Conservation (phyloP, 371 early-diverging fungal species). For the Apophysomyces elegans region DNA sequence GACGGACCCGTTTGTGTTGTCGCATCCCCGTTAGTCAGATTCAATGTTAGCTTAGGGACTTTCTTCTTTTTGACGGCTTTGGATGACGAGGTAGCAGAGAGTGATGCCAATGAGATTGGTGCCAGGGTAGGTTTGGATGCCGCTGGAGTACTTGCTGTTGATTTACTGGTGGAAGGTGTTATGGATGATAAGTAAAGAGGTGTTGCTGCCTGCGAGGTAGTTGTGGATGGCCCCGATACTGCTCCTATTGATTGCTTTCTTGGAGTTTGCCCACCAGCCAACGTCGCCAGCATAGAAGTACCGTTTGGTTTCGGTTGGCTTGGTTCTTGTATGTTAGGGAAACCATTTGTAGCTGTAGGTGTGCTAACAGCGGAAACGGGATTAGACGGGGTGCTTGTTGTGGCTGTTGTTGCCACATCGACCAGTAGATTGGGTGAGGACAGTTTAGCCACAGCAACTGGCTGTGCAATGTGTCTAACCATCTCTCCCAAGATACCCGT, state of each 20-base stretch:
- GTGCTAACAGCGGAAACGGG: constrained; percentile 14
- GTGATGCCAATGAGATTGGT: constrained; percentile 32
- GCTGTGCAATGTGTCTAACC: constrained; percentile 38
- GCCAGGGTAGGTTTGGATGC: constrained; percentile 13
- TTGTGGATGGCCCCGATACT: constrained; percentile 17
- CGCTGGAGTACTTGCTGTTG: constrained; percentile 19
- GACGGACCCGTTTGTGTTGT: constrained; percentile 12
- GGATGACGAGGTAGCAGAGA: constrained; percentile 24
- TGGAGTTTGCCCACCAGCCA: constrained; percentile 34
- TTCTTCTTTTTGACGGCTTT: constrained; percentile 36
- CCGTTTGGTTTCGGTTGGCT: constrained; percentile 10
- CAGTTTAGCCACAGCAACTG: constrained; percentile 41
- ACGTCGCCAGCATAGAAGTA: constrained; percentile 38
- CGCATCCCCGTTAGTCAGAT: constrained; percentile 24
- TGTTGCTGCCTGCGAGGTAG: constrained; percentile 23
- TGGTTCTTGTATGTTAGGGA: neutral
- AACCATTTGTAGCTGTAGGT: constrained; percentile 19
- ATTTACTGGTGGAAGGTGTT: constrained; percentile 22
- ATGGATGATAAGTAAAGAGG: constrained; percentile 4
- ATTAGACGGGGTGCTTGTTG: constrained; percentile 17
- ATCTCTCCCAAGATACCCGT: constrained; percentile 41
- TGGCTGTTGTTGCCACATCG: constrained; percentile 34
- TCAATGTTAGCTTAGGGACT: constrained; percentile 36
- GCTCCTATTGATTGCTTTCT: constrained; percentile 3
- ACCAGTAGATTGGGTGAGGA: constrained; percentile 48